Evolutionary conservation across 176 grass and related monocot genomes (phyloP), one percentile per base, ranked within the genome.

Genomic region (Ananas comosus): DNA sequence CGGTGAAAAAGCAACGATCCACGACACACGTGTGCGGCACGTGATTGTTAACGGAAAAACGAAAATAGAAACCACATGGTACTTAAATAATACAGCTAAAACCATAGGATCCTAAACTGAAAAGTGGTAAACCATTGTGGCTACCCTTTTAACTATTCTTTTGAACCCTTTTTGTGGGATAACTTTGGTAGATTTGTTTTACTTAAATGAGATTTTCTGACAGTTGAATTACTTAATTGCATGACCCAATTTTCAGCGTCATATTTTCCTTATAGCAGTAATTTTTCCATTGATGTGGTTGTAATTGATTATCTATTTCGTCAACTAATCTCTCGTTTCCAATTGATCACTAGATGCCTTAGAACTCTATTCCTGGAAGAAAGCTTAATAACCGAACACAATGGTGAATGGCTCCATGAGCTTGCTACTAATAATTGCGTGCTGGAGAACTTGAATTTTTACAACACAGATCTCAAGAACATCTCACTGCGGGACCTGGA

Each of bases 281-380:
- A 17, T 16, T n/a, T 16, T 57, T 56, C 12, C 16, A 5, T 7
- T 56, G 12, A 13, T 56, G 13, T n/a, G 53, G 2, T 22, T 9
- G 1, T 18, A 61, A 16, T 61, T 18, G 56, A 2, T 61, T 61
- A 61, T 57, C 53, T 17, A 57, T 16, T 17, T 13, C 53, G 13
- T 16, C 53, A 57, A 17, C 8, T 85, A 82, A 82, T 50, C 49
- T 73, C 7, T 59, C 50, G 75, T 51, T 81, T 50, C 74, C 58
- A 69, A 69, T 84, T 59, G 22, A 47, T 82, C 47, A 57, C 16
- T 70, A 96, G 92, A 81, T 82, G 69, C 65, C 71, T 96, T 70
- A 79, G 83, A 75, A 85, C 79, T 53, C 79, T 96, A 51, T 87
- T 87, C 61, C 75, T 96, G 33, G 92, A 96, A 89, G 92, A 92